These are phyloP conservation scores for Paragyromitra xinjiangensis DNA, from an alignment of 495 filamentous ascomycete genomes.

Conservation along the genomic window DNA sequence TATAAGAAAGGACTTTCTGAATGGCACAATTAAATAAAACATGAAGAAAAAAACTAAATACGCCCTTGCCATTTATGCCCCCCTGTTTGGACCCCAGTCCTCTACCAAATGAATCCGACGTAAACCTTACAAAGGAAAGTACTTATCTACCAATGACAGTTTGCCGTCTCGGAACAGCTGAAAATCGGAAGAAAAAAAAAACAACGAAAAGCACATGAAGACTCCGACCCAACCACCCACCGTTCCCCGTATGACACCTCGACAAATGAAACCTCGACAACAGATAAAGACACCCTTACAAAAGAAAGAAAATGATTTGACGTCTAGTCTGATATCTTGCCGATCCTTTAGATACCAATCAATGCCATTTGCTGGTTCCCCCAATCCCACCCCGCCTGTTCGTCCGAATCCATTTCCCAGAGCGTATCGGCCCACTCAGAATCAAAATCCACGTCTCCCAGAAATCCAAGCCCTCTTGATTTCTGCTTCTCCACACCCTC, in stretches of 20 bases:
- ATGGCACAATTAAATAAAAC: conserved; percentile 37
- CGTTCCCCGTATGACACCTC: conserved; percentile 43
- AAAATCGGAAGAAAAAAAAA: conserved; percentile 28
- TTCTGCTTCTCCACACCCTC: conserved; percentile 27
- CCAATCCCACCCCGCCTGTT: conserved; percentile 40
- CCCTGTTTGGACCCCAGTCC: conserved; percentile 17
- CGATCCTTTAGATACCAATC: conserved; percentile 32
- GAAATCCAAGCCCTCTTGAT: conserved; percentile 29
- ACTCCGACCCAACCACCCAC: conserved; percentile 51
- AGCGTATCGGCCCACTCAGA: conserved; percentile 42
- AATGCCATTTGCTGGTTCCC: conserved; percentile 34
- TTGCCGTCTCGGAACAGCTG: conserved; percentile 7
- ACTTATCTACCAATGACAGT: conserved; percentile 33
- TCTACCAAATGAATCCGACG: conserved; percentile 35
- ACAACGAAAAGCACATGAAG: conserved; percentile 43
- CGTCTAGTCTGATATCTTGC: conserved; percentile 16
- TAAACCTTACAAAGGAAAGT: conserved; percentile 43
- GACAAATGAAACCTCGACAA: conserved; percentile 51
- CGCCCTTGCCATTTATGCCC: conserved; percentile 38
- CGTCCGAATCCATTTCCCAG: conserved; percentile 45
- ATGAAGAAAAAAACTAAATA: conserved; percentile 23
- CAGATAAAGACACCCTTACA: conserved; percentile 45
- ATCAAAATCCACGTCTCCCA: conserved; percentile 20
- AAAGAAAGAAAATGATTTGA: conserved; percentile 34
- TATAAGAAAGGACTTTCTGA: conserved; percentile 12